Evolutionary conservation across 371 early-diverging fungal genomes (phyloP).

Genomic region (Lichtheimia ornata): DNA sequence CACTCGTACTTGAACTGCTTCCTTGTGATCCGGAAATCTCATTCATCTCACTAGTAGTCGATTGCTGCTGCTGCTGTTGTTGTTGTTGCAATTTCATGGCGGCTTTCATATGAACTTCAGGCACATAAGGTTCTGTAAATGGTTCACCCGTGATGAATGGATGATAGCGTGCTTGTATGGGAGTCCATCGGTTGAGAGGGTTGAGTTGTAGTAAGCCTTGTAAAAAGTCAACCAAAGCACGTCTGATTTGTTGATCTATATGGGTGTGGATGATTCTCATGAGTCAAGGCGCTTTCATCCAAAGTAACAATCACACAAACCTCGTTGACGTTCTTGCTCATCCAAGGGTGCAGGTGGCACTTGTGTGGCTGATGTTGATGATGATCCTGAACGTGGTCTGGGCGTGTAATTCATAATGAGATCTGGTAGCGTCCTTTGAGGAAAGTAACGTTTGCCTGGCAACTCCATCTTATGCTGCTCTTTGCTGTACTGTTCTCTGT

Average conservation of each 20-base stretch:
- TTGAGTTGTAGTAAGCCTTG: slow-evolving; percentile 85
- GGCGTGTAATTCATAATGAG: slow-evolving; percentile 79
- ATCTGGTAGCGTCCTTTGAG: slow-evolving; percentile 74
- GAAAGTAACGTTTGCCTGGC: slow-evolving; percentile 88
- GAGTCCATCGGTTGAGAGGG: slow-evolving; percentile 92
- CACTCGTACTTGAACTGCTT: neutral
- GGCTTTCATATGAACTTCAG: slow-evolving; percentile 28
- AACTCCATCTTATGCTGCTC: slow-evolving; percentile 76
- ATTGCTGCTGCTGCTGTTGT: neutral
- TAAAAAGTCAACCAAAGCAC: slow-evolving; percentile 87
- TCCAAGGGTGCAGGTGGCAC: slow-evolving; percentile 25
- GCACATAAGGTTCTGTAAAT: slow-evolving; percentile 62
- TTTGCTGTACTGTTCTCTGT: slow-evolving; percentile 77
- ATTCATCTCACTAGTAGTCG: neutral
- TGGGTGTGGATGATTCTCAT: neutral
- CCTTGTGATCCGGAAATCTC: neutral
- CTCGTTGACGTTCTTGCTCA: slow-evolving; percentile 60
- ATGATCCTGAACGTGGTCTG: slow-evolving; percentile 16
- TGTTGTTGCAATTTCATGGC: slow-evolving; percentile 9
- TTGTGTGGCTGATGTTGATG: slow-evolving; percentile 10
- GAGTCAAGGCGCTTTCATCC: neutral
- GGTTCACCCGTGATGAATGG: slow-evolving; percentile 93
- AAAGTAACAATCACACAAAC: slow-evolving; percentile 29
- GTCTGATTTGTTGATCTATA: slow-evolving; percentile 66
- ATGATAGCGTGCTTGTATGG: slow-evolving; percentile 89